phyloP scores from a whole-genome alignment of 2,329 filamentous ascomycete genomes.

The Beauveria sp. region DNA sequence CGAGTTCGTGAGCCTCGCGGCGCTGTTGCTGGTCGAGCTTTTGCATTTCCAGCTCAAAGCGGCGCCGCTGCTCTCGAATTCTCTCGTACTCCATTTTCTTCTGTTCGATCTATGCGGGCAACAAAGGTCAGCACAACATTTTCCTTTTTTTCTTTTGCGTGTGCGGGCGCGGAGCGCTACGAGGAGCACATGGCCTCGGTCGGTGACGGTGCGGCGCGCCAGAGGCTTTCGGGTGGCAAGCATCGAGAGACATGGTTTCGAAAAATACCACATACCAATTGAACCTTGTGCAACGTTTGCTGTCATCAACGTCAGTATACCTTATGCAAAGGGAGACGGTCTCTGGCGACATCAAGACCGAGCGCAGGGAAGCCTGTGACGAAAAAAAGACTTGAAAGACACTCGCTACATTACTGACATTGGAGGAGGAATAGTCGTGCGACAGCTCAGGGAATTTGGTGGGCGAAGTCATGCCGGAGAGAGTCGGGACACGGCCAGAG shows the following conservation, averaged over 20 bases:
- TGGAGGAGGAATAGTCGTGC: conserved; percentile 42
- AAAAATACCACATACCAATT: conserved; percentile 55
- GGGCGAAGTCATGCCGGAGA: conserved; percentile 53
- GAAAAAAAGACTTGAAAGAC: neutral
- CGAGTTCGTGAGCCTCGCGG: conserved; percentile 74
- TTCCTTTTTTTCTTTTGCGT: neutral
- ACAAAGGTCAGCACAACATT: conserved; percentile 26
- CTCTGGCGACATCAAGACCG: neutral
- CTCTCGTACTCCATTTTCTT: conserved; percentile 90
- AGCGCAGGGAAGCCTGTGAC: neutral
- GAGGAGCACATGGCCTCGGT: neutral
- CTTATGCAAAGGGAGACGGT: neutral
- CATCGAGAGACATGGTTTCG: conserved; percentile 3
- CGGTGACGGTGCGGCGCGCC: neutral
- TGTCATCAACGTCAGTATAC: neutral
- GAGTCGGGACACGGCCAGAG: conserved; percentile 71
- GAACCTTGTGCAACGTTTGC: conserved; percentile 63
- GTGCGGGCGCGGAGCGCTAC: neutral
- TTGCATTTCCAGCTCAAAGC: conserved; percentile 89
- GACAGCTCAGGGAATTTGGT: conserved; percentile 38
- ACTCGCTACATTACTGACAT: conserved; percentile 15
- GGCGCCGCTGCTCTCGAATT: conserved; percentile 78
- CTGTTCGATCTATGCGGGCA: conserved; percentile 66
- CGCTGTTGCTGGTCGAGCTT: conserved; percentile 79
- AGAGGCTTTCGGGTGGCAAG: neutral